Evolutionary conservation across 805 yeast species (phyloP), one percentile per base, ranked within the genome.

Genomic region (Candida arabinofermentans): DNA sequence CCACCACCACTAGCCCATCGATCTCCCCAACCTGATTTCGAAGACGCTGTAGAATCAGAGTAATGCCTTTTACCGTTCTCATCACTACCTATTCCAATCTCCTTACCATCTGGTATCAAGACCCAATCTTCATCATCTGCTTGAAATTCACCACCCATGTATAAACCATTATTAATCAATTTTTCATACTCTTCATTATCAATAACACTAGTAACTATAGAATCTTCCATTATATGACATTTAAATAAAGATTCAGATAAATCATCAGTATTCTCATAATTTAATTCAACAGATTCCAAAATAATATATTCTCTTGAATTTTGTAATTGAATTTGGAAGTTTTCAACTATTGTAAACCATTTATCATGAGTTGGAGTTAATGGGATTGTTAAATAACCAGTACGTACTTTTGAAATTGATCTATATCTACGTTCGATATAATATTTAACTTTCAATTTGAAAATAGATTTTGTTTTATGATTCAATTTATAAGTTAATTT

Each of bases 401-500:
- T 61, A 38, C 61, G 50, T 2, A 58, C 56, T 34, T 47, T 61
- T 2, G 57, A 53, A 6, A 50, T 46, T 3, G 57, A 47, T 46
- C 62, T 49, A 33, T 49, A 56, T 22, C 70, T 53, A 27, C 66
- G 54, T 38, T 66, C 67, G 26, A 69, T 51, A 27, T 50, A 51
- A 39, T 66, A 70, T 5, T 48, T 53, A 2, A 67, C 30, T 30
- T 62, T 61, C 17, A 69, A 32, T 32, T 63, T 60, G 44, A 67
- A 61, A 13, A 44, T 42, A n/a, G 49, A 47, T 24, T 44, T 50
- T 2, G 62, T 53, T 36, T 49, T 46, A 22, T 52, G 50, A 10
- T 42, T 40, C 34, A 51, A 18, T 47, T 54, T 43, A 49, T 47
- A 47, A 9, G 60, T 43, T 16, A 55, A 29, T 37, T 52, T 51